Conservation (phyloP, 1,139 yeast genomes). For the Schwanniomyces etchellsii region DNA sequence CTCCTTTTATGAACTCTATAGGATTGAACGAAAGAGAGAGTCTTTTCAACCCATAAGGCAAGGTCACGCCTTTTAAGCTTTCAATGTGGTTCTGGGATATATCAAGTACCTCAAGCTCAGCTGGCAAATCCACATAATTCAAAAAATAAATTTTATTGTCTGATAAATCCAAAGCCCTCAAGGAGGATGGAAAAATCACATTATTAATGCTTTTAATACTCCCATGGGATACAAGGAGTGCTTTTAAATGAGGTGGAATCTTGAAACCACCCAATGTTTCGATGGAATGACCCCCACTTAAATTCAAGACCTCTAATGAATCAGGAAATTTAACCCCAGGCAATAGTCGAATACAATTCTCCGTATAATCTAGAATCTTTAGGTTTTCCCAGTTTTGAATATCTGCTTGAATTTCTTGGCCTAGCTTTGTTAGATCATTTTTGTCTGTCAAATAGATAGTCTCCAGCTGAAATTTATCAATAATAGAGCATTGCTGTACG, state of each 20-base stretch:
- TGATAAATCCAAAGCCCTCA: constrained; percentile 28
- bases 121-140: constrained; percentile 37
- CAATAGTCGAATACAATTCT: constrained; percentile 31
- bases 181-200: constrained; percentile 27
- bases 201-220: constrained; percentile 33
- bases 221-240: constrained; percentile 30
- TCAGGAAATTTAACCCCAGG: constrained; percentile 41
- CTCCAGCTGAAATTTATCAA: constrained; percentile 32
- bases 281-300: constrained; percentile 38
- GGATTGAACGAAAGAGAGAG: constrained; percentile 37
- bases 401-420: constrained; percentile 37
- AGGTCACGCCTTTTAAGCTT: constrained; percentile 31
- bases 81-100: constrained; percentile 40
- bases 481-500: constrained; percentile 34
- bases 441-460: constrained; percentile 32
- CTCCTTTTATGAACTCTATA: constrained; percentile 39
- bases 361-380: constrained; percentile 32
- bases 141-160: constrained; percentile 39
- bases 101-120: constrained; percentile 25
- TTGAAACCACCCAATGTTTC: constrained; percentile 39
- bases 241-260: constrained; percentile 30
- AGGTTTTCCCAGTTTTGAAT: constrained; percentile 31
- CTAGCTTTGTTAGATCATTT: constrained; percentile 27
- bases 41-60: constrained; percentile 27
- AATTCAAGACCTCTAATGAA: constrained; percentile 30